Percentiles rank a stretch among this genome's conserved stretches.
phyloP scores from a whole-genome alignment of 2,329 filamentous ascomycete species.

The Ceratocystis eucalypticola region DNA sequence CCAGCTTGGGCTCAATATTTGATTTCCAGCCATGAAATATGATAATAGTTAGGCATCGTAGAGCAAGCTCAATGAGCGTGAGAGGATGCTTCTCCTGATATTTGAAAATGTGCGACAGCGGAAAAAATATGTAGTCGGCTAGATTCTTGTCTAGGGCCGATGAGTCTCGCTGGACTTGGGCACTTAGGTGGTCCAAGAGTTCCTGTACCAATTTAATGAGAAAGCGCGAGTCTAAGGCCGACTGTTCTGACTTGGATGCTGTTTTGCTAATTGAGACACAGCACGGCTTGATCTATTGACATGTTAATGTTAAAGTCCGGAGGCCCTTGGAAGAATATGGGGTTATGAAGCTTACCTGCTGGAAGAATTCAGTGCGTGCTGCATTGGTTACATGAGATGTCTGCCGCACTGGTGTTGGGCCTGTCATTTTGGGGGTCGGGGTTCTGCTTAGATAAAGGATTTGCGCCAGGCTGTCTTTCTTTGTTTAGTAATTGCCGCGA shows the following conservation, averaged over 20 bases:
- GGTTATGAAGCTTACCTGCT: slow-evolving; percentile 24
- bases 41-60: slow-evolving; percentile 62
- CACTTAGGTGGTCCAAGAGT: slow-evolving; percentile 35
- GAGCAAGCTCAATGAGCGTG: slow-evolving; percentile 57
- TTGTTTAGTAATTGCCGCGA: not conserved
- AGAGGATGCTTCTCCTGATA: slow-evolving; percentile 59
- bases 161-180: slow-evolving; percentile 32
- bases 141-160: slow-evolving; percentile 60
- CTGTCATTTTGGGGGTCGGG: not conserved
- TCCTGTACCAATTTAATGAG: slow-evolving; percentile 35
- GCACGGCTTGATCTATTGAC: slow-evolving; percentile 45
- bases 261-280: slow-evolving; percentile 48
- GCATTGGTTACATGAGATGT: slow-evolving; percentile 9
- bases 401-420: not conserved
- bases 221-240: slow-evolving; percentile 30
- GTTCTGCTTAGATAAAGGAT: not conserved
- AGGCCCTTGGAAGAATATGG: not conserved
- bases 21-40: slow-evolving; percentile 67
- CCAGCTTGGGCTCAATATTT: slow-evolving; percentile 56
- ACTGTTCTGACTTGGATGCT: slow-evolving; percentile 36
- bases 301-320: slow-evolving; percentile 14
- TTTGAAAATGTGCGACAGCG: slow-evolving; percentile 73
- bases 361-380: slow-evolving; percentile 28
- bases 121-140: slow-evolving; percentile 91
- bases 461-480: not conserved